Conservation (phyloP, 495 filamentous ascomycete genomes). For the Sabuloglossum arenarium region DNA sequence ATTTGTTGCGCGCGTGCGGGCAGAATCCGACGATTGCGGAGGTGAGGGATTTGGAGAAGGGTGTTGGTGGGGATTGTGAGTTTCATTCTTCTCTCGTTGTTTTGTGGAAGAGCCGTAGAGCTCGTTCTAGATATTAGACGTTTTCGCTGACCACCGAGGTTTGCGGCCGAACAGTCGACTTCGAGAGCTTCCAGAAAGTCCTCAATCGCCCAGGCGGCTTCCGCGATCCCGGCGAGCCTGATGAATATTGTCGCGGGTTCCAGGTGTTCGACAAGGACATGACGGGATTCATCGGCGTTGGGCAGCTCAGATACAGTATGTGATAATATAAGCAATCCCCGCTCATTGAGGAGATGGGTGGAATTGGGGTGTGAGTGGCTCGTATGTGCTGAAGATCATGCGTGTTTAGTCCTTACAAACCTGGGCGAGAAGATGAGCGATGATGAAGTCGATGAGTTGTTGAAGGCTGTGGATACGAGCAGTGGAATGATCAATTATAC, state of each 20-base stretch:
- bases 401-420: constrained; percentile 58
- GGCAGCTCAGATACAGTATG: constrained; percentile 75
- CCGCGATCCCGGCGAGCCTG: constrained; percentile 90
- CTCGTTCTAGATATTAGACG: background rate
- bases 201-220: constrained; percentile 96
- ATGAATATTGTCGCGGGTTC: constrained; percentile 94
- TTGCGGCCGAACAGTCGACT: constrained; percentile 49
- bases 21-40: constrained; percentile 93
- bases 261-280: constrained; percentile 99
- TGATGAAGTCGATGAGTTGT: constrained; percentile 91
- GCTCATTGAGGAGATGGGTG: background rate
- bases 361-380: background rate
- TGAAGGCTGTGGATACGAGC: constrained; percentile 89
- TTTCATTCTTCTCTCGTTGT: constrained; percentile 7
- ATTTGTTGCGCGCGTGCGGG: constrained; percentile 85
- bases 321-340: background rate
- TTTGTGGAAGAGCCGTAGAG: background rate
- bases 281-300: constrained; percentile 92
- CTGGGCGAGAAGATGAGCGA: constrained; percentile 98
- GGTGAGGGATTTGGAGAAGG: constrained; percentile 75
- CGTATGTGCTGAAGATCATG: background rate
- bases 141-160: background rate
- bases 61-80: constrained; percentile 75
- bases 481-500: constrained; percentile 94
- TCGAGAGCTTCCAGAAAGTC: constrained; percentile 85